phyloP scores from a whole-genome alignment of 768 basidiomycete genomes.

The Podaxis carcinomalis region DNA sequence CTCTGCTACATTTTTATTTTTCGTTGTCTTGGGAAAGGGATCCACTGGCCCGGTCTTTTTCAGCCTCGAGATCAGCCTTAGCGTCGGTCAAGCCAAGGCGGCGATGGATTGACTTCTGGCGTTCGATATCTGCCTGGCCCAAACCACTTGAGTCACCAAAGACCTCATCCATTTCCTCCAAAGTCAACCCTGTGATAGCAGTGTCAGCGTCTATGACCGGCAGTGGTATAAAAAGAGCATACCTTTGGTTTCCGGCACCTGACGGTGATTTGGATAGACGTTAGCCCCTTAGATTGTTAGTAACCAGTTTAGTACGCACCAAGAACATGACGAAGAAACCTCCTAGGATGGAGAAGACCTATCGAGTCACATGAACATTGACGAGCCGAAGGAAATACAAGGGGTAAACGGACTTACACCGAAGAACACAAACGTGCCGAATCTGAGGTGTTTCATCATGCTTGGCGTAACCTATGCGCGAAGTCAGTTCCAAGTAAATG shows the following conservation, averaged over 20 bases:
- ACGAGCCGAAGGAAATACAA: conserved; percentile 56
- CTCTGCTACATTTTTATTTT: not conserved
- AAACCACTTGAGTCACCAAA: conserved; percentile 58
- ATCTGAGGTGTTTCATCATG: conserved; percentile 61
- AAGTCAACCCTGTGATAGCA: conserved; percentile 38
- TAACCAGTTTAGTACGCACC: conserved; percentile 29
- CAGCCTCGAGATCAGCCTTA: conserved; percentile 13
- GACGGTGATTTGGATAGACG: not conserved
- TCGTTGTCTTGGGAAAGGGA: conserved; percentile 8
- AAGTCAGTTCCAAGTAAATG: not conserved
- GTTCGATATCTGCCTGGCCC: conserved; percentile 49
- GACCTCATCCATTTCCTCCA: conserved; percentile 79
- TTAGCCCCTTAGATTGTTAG: conserved; percentile 2
- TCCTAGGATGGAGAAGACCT: conserved; percentile 65
- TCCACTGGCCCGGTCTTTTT: conserved; percentile 18
- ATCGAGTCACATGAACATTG: conserved; percentile 1
- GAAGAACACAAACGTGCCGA: conserved; percentile 50
- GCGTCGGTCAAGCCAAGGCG: conserved; percentile 52
- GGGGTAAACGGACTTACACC: no score
- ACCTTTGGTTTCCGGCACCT: conserved; percentile 75
- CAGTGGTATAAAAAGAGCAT: conserved; percentile 17
- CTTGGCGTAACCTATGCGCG: conserved; percentile 52
- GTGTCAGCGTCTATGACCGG: not conserved
- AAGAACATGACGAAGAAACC: conserved; percentile 63
- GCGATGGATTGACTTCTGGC: conserved; percentile 47